Conservation (phyloP, 257 asterid genomes). For the Solanum rostratum region DNA sequence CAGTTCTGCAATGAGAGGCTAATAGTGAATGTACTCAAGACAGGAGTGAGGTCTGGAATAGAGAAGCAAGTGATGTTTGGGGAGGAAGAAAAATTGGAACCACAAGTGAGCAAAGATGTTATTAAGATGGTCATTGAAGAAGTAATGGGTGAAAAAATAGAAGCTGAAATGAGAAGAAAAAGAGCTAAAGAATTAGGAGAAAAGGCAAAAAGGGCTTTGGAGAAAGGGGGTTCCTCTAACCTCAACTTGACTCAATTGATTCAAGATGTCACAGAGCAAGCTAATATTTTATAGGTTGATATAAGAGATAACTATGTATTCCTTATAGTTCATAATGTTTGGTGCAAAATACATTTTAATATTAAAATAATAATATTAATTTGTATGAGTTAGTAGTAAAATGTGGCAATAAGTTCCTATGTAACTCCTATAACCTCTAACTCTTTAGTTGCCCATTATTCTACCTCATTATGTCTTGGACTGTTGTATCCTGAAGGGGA, state of each 20-base stretch:
- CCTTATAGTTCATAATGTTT: background rate
- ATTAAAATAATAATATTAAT: no score
- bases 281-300: background rate
- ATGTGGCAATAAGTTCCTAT: no score
- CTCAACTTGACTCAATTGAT: slow-evolving; percentile 14
- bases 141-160: slow-evolving; percentile 18
- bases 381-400: no score
- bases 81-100: background rate
- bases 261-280: slow-evolving; percentile 13
- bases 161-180: slow-evolving; percentile 18
- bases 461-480: no score
- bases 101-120: slow-evolving; percentile 8
- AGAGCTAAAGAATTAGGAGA: slow-evolving; percentile 19
- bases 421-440: no score
- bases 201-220: slow-evolving; percentile 19
- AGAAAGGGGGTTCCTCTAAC: slow-evolving; percentile 31
- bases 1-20: slow-evolving; percentile 27
- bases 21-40: slow-evolving; percentile 12
- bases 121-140: slow-evolving; percentile 12
- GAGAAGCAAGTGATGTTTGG: slow-evolving; percentile 2
- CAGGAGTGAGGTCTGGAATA: slow-evolving; percentile 24
- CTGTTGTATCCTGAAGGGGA: no score
- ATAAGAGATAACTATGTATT: background rate
- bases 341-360: no score
- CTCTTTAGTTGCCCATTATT: no score